Evolutionary conservation across 2,329 filamentous ascomycete genomes (phyloP).

Genomic region (Stagonosporopsis vannaccii): DNA sequence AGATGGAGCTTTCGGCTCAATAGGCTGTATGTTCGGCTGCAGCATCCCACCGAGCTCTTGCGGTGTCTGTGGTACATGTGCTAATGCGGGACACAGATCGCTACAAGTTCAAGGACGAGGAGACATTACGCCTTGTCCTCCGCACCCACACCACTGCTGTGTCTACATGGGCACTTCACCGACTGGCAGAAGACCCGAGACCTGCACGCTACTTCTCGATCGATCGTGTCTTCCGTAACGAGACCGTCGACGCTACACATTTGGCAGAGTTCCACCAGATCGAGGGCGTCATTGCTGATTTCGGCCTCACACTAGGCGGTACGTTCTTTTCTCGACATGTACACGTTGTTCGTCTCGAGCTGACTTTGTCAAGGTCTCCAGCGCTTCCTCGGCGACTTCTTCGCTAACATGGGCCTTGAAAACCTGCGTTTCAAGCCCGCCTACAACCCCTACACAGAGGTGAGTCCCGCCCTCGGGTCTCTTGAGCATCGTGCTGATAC

Average conservation of each 20-base stretch:
- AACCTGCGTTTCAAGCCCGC: constrained; percentile 94
- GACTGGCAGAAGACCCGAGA: constrained; percentile 81
- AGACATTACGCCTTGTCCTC: constrained; percentile 85
- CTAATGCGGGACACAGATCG: constrained; percentile 61
- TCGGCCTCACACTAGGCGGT: constrained; percentile 88
- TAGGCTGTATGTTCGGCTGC: constrained; percentile 65
- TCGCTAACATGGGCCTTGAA: constrained; percentile 90
- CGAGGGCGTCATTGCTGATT: constrained; percentile 98
- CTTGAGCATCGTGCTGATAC: background rate
- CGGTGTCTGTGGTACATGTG: too few relatives aligned
- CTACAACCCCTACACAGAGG: constrained; percentile 79
- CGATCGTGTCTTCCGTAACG: constrained; percentile 97
- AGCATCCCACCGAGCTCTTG: background rate
- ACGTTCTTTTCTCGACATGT: background rate
- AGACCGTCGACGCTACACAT: constrained; percentile 96
- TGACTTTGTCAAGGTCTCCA: constrained; percentile 64
- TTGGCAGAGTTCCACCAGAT: constrained; percentile 98
- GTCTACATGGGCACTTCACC: constrained; percentile 88
- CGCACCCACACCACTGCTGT: constrained; percentile 96
- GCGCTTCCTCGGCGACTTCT: constrained; percentile 95
- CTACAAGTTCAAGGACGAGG: constrained; percentile 89
- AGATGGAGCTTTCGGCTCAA: constrained; percentile 89
- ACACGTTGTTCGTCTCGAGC: background rate
- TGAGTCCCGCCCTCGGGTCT: background rate
- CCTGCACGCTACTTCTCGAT: constrained; percentile 98